Conservation (phyloP, 768 basidiomycete species). For the Leccinum olivaceopallidum region DNA sequence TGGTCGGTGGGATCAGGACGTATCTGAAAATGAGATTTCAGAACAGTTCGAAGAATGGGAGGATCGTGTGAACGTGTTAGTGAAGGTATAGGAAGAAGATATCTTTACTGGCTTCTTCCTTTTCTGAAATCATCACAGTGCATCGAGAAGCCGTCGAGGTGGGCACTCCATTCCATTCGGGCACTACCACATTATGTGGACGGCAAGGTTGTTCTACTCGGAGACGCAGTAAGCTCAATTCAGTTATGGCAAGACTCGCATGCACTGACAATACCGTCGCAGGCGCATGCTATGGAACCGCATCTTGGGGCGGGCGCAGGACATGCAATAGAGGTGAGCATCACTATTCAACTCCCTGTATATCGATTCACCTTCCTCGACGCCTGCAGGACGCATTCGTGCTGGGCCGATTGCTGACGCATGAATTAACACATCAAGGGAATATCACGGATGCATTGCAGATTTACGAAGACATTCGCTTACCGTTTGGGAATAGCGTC, state of each 20-base stretch:
- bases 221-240: slow-evolving; percentile 44
- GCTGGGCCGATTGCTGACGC: slow-evolving; percentile 30
- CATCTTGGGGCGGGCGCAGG: slow-evolving; percentile 50
- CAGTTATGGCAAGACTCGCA: background rate
- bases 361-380: background rate
- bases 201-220: slow-evolving; percentile 44
- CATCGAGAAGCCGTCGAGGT: slow-evolving; percentile 38
- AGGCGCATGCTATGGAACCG: slow-evolving; percentile 50
- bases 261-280: slow-evolving; percentile 2
- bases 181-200: slow-evolving; percentile 40
- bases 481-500: slow-evolving; percentile 31
- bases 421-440: slow-evolving; percentile 18
- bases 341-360: background rate
- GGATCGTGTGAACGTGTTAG: slow-evolving; percentile 8
- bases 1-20: slow-evolving; percentile 31
- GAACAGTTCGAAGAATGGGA: slow-evolving; percentile 31
- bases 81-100: slow-evolving; percentile 9
- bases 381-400: slow-evolving; percentile 30
- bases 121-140: slow-evolving; percentile 27
- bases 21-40: slow-evolving; percentile 33
- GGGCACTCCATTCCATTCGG: slow-evolving; percentile 43
- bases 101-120: too few relatives aligned
- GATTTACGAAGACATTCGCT: slow-evolving; percentile 34
- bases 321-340: slow-evolving; percentile 48
- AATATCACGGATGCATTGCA: slow-evolving; percentile 31